Conservation (phyloP, 768 basidiomycete species). For the Omphalotus guepiniiformis region DNA sequence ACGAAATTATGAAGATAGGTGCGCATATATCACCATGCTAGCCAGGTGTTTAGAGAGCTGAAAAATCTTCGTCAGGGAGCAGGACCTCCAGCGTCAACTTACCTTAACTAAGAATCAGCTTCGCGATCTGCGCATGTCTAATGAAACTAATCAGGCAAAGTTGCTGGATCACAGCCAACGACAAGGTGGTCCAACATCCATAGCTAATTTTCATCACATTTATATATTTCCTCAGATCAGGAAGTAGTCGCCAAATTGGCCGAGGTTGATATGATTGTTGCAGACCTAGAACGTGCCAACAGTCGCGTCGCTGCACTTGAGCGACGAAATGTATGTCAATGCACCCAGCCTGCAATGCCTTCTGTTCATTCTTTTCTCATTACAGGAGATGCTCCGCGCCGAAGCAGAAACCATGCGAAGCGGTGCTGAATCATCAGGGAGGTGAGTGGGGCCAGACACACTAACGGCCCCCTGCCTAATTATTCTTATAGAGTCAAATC, state of each 20-base stretch:
- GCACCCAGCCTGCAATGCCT: background rate
- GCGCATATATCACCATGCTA: slow-evolving; percentile 17
- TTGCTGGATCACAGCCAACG: slow-evolving; percentile 87
- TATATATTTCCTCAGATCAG: slow-evolving; percentile 54
- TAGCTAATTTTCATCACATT: background rate
- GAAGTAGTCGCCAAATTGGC: slow-evolving; percentile 87
- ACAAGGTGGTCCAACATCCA: slow-evolving; percentile 54
- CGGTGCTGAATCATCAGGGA: slow-evolving; percentile 65
- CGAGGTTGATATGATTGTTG: slow-evolving; percentile 92
- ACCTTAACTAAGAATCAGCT: slow-evolving; percentile 85
- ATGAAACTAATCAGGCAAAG: slow-evolving; percentile 91
- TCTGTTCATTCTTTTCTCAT: background rate
- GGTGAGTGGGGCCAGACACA: slow-evolving; percentile 53
- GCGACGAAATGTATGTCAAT: slow-evolving; percentile 72
- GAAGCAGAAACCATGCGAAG: slow-evolving; percentile 90
- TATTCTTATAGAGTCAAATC: slow-evolving; percentile 32
- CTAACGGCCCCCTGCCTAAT: slow-evolving; percentile 42
- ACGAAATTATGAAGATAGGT: slow-evolving; percentile 96
- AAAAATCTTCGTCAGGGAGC: slow-evolving; percentile 62
- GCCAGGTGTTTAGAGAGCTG: background rate
- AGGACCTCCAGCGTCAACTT: slow-evolving; percentile 89
- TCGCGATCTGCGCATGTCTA: slow-evolving; percentile 83
- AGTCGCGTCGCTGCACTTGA: slow-evolving; percentile 90
- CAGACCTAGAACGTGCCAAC: slow-evolving; percentile 93
- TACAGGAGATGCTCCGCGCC: slow-evolving; percentile 87